A percentile compares a stretch with the other conserved stretches of the same genome.
These are phyloP conservation scores for Talaromyces nanjingensis DNA, from an alignment of 495 filamentous ascomycete genomes.

Conservation along the genomic window DNA sequence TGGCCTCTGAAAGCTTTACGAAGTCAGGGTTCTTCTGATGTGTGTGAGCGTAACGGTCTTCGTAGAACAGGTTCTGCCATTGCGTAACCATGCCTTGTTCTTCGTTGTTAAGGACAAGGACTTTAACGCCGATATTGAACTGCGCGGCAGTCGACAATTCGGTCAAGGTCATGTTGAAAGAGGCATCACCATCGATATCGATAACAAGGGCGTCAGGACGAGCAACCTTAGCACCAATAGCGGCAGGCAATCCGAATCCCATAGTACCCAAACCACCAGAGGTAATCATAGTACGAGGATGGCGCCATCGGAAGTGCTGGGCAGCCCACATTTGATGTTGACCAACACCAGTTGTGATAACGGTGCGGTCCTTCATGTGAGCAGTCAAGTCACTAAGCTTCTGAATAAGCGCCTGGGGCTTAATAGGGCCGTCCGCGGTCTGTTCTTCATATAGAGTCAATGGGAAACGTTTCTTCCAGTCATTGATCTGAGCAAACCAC, in stretches of 20 bases:
- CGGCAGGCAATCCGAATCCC: slow-evolving; percentile 87
- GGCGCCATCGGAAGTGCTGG: slow-evolving; percentile 86
- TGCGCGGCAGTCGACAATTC: slow-evolving; percentile 85
- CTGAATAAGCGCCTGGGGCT: slow-evolving; percentile 81
- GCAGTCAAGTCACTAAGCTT: slow-evolving; percentile 70
- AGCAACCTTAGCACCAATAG: slow-evolving; percentile 91
- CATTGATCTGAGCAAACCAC: slow-evolving; percentile 82
- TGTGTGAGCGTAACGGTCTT: slow-evolving; percentile 85
- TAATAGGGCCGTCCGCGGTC: slow-evolving; percentile 64
- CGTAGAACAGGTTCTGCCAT: slow-evolving; percentile 91
- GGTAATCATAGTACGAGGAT: slow-evolving; percentile 82
- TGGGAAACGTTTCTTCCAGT: slow-evolving; percentile 83
- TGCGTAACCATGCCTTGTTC: slow-evolving; percentile 95
- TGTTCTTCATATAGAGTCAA: slow-evolving; percentile 68
- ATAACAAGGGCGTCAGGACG: slow-evolving; percentile 78
- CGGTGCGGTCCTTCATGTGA: slow-evolving; percentile 65
- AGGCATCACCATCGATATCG: slow-evolving; percentile 93
- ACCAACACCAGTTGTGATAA: slow-evolving; percentile 87
- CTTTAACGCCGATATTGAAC: slow-evolving; percentile 88
- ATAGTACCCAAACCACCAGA: slow-evolving; percentile 92
- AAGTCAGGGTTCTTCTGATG: slow-evolving; percentile 88
- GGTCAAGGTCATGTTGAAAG: slow-evolving; percentile 93
- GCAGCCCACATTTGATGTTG: slow-evolving; percentile 98
- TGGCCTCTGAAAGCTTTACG: slow-evolving; percentile 75
- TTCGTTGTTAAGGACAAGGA: slow-evolving; percentile 91